phyloP scores from a whole-genome alignment of 805 yeast genomes.

The Pichia insulana region DNA sequence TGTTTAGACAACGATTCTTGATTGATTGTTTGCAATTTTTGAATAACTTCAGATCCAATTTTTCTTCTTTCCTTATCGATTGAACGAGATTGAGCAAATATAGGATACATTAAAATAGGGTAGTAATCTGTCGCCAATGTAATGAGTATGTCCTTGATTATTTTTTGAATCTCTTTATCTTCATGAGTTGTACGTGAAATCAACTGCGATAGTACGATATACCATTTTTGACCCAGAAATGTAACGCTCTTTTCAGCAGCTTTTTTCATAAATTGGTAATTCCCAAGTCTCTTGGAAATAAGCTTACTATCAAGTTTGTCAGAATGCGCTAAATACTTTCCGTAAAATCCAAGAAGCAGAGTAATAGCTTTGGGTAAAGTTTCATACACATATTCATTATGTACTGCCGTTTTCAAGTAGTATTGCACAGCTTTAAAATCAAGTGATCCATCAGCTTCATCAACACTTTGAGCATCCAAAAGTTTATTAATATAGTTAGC shows the following conservation, averaged over 20 bases:
- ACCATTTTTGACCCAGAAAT: constrained; percentile 47
- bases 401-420: constrained; percentile 50
- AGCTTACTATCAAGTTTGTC: constrained; percentile 1
- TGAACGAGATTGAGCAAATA: constrained; percentile 63
- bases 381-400: constrained; percentile 44
- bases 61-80: constrained; percentile 35
- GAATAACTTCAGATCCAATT: constrained; percentile 39
- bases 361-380: constrained; percentile 86
- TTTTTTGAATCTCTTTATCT: constrained; percentile 44
- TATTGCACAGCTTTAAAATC: constrained; percentile 47
- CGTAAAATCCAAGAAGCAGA: constrained; percentile 78
- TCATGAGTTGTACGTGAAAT: constrained; percentile 69
- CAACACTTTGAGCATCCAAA: constrained; percentile 48
- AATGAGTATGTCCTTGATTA: constrained; percentile 50
- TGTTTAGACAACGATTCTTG: constrained; percentile 13
- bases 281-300: constrained; percentile 1
- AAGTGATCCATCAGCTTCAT: constrained; percentile 37
- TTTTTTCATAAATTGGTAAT: constrained; percentile 8
- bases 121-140: constrained; percentile 61
- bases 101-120: constrained; percentile 77
- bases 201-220: constrained; percentile 77
- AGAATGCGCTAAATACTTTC: constrained; percentile 18
- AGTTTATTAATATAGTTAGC: constrained; percentile 76
- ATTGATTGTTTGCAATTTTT: constrained; percentile 20
- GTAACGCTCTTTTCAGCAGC: constrained; percentile 16